Evolutionary conservation across 2,329 filamentous ascomycete genomes (phyloP).

Genomic region (Cercospora janseana): DNA sequence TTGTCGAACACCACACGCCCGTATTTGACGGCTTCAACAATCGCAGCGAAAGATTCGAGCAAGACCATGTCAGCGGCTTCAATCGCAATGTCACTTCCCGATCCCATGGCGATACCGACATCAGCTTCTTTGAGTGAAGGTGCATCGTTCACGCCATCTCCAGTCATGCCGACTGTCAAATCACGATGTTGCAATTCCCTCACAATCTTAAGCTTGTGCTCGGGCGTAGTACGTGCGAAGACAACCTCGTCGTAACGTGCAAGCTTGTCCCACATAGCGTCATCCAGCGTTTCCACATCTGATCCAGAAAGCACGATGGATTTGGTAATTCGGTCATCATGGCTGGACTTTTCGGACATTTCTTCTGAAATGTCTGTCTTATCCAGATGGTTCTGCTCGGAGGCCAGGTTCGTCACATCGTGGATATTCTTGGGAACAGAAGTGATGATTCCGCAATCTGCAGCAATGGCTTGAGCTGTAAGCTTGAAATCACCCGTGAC

Average conservation of each 20-base stretch:
- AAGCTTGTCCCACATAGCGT: constrained; percentile 67
- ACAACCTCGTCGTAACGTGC: constrained; percentile 68
- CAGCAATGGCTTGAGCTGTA: constrained; percentile 70
- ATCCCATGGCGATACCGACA: constrained; percentile 59
- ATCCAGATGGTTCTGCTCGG: constrained; percentile 32
- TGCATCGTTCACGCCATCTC: constrained; percentile 51
- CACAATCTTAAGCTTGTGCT: constrained; percentile 79
- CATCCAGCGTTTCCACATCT: constrained; percentile 64
- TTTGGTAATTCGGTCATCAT: constrained; percentile 13
- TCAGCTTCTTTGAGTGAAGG: constrained; percentile 58
- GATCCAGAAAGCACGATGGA: constrained; percentile 62
- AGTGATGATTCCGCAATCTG: constrained; percentile 69
- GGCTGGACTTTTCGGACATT: constrained; percentile 18
- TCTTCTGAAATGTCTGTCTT: constrained; percentile 30
- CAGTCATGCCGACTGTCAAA: constrained; percentile 56
- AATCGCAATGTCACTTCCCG: constrained; percentile 60
- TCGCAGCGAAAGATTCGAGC: constrained; percentile 67
- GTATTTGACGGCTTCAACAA: constrained; percentile 70
- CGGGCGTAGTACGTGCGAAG: constrained; percentile 72
- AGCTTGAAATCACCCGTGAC: constrained; percentile 77
- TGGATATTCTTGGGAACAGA: constrained; percentile 52
- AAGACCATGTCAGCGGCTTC: constrained; percentile 63
- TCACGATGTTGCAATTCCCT: constrained; percentile 65
- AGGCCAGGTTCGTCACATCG: constrained; percentile 52
- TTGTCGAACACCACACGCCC: constrained; percentile 78